Evolutionary conservation across 140 eudicot genomes (phyloP).

Genomic region (Flaveria floridana): DNA sequence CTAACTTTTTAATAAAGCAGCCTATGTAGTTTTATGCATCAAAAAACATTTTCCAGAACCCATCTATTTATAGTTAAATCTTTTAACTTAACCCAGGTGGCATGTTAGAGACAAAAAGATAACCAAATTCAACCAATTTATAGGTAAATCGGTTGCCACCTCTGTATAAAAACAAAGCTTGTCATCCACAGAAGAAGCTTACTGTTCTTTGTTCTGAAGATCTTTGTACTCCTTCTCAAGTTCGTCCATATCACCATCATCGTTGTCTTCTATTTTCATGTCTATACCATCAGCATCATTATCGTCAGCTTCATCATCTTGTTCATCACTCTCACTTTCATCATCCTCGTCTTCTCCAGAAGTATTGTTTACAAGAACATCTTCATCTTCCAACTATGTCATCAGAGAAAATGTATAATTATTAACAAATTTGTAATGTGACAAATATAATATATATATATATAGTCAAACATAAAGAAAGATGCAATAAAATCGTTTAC

Average conservation of each 20-base stretch:
- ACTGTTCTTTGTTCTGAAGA: slow-evolving; percentile 72
- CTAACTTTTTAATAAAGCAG: no score
- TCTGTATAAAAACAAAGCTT: not conserved
- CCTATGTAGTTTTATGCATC: no score
- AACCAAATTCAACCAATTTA: not conserved
- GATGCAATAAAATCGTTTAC: slow-evolving; percentile 25
- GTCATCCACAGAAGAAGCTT: slow-evolving; percentile 27
- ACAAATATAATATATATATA: not conserved
- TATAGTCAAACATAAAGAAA: not conserved
- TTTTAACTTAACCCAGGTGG: not conserved
- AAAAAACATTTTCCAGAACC: not conserved
- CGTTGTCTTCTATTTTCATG: slow-evolving; percentile 26
- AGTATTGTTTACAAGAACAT: slow-evolving; percentile 26
- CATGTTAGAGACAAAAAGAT: not conserved
- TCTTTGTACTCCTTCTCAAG: slow-evolving; percentile 68
- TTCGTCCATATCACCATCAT: slow-evolving; percentile 59
- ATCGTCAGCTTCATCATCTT: not conserved
- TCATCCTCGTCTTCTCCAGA: slow-evolving; percentile 17
- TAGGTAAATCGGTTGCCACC: not conserved
- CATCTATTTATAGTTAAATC: not conserved
- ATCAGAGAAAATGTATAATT: slow-evolving; percentile 9
- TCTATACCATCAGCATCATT: slow-evolving; percentile 25
- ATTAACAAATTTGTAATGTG: not conserved
- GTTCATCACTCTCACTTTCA: slow-evolving; percentile 35
- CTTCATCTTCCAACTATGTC: slow-evolving; percentile 32